A percentile compares a stretch with the other conserved stretches of the same genome.
These are phyloP conservation scores for Hebeloma cylindrosporum DNA, from an alignment of 768 basidiomycete genomes.

Conservation along the genomic window DNA sequence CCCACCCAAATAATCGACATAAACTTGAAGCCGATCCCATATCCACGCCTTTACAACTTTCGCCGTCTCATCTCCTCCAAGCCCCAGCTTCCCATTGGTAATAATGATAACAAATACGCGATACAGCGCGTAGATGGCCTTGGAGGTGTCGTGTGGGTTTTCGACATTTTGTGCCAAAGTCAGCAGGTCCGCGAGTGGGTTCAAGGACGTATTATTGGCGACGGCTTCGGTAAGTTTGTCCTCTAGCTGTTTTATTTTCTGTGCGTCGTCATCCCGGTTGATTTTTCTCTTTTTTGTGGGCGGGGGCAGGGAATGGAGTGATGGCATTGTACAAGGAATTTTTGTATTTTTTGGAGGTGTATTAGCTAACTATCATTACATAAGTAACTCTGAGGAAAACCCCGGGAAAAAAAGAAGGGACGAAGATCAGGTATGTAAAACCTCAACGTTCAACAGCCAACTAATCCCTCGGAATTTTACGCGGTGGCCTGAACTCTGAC, in stretches of 20 bases:
- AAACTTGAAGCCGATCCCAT: conserved; percentile 70
- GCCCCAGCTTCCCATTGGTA: conserved; percentile 52
- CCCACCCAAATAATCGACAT: conserved; percentile 65
- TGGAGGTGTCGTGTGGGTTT: conserved; percentile 60
- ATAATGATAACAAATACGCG: conserved; percentile 71
- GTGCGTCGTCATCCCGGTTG: conserved; percentile 27
- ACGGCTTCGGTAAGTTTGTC: conserved; percentile 53
- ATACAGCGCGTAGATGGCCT: conserved; percentile 81
- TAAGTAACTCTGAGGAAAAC: too few relatives aligned
- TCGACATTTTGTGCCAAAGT: conserved; percentile 48
- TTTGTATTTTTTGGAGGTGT: not conserved
- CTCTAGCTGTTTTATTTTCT: conserved; percentile 51
- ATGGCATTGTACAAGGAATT: conserved; percentile 4
- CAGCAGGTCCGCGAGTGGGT: conserved; percentile 74
- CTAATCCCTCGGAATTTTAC: too few relatives aligned
- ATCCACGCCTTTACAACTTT: conserved; percentile 79
- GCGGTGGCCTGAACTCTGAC: too few relatives aligned
- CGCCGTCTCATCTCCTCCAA: conserved; percentile 51
- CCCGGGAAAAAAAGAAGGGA: too few relatives aligned
- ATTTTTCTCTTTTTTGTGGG: conserved; percentile 51
- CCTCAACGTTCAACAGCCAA: too few relatives aligned
- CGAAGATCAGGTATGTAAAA: too few relatives aligned
- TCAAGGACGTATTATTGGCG: conserved; percentile 61
- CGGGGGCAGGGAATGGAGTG: conserved; percentile 50
- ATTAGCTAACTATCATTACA: too few relatives aligned